Base-by-base conservation (phyloP, 148 eudicot genomes). In the Camellia japonica region DNA sequence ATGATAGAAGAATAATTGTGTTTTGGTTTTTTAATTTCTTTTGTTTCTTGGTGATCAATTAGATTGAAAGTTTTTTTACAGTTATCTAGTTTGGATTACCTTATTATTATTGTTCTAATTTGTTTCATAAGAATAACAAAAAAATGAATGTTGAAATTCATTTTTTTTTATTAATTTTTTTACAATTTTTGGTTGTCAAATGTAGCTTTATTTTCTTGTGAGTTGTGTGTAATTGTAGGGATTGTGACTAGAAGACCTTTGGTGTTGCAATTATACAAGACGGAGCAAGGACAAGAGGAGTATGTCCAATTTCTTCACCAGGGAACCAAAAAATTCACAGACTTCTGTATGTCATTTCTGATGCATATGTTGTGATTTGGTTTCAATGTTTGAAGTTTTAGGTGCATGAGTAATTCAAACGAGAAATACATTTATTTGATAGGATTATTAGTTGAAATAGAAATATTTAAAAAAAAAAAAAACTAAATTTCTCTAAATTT, bases 211-310 rank as follows among this genome's bases (percentile, higher is more conserved):
- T 30, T 30, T 30, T 30, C 38, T 30, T 30, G 38, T 30, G 38
- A 30, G 38, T 30, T 30, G 38, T 30, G 38, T 30, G 38, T 1
- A 30, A 30, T 30, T 30, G 38, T 87, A 92, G 93, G 96, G 46
- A 92, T 92, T 79, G 92, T 90, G 67, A 92, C 93, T 10, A 87
- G 93, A 75, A 86, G 96, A 84, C 96, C 96, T 67, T 83, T 92
- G 82, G 86, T 90, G 30, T 83, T 92, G 84, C 91, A 92, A 74
- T 81, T 92, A 20, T 71, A 87, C 83, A 87, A 92, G 83, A 89
- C 68, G 67, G 86, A 90, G 51, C 80, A 75, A 55, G 92, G 88
- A 75, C 75, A 81, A 77, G 84, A 87, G 70, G 97, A 90, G 75
- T 90, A 89, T 82, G 93, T 92, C 15, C 87, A 89, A 81, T 92